Conservation (phyloP, 2,329 filamentous ascomycete species). For the Colletotrichum graminicola region DNA sequence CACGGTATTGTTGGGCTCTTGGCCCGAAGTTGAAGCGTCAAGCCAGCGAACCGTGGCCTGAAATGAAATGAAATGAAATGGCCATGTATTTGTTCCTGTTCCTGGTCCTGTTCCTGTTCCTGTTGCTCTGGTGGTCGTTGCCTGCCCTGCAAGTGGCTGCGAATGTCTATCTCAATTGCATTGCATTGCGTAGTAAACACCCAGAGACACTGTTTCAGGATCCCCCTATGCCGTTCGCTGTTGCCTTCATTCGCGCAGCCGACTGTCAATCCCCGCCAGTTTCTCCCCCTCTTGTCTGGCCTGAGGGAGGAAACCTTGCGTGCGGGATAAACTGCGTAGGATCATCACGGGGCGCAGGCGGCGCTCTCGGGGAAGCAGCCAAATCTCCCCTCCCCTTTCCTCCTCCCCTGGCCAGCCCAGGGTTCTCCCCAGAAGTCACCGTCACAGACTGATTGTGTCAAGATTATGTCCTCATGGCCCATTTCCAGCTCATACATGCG, state of each 20-base stretch:
- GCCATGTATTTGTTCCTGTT: neutral
- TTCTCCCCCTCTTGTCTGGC: neutral
- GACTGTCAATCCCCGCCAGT: constrained; percentile 13
- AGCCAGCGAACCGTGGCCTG: neutral
- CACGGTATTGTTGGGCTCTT: neutral
- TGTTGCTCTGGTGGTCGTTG: neutral
- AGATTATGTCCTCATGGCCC: constrained; percentile 34
- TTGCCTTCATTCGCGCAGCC: constrained; percentile 6
- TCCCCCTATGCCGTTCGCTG: constrained; percentile 24
- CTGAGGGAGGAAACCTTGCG: neutral
- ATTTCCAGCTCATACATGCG: constrained; percentile 15
- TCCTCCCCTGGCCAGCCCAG: constrained; percentile 4
- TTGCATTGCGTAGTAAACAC: constrained; percentile 2
- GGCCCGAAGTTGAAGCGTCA: neutral
- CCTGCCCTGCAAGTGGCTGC: neutral
- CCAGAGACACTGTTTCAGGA: constrained; percentile 36
- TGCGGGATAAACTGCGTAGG: constrained; percentile 33
- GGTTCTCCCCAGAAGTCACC: constrained; percentile 33
- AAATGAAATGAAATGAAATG: neutral
- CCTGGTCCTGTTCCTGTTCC: neutral
- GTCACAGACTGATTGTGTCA: constrained; percentile 38
- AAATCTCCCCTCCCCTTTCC: neutral
- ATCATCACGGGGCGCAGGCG: neutral
- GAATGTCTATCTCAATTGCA: no score
- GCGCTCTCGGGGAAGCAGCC: neutral